Evolutionary conservation across 495 filamentous ascomycete species (phyloP).

Genomic region (Talaromyces adpressus): DNA sequence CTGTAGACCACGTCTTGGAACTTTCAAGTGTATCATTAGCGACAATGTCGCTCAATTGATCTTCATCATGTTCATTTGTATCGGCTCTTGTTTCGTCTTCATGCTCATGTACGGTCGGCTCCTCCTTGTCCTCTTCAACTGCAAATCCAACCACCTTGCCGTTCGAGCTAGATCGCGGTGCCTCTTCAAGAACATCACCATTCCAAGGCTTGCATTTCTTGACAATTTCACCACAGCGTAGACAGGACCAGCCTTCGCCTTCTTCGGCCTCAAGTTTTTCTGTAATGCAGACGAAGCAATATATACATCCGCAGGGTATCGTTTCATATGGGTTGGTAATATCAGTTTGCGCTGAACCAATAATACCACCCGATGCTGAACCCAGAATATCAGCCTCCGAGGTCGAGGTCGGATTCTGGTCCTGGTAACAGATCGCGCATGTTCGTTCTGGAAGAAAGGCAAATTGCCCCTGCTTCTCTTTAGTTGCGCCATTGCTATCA

Average conservation of each 20-base stretch:
- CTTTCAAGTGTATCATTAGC: conserved; percentile 28
- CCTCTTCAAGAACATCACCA: conserved; percentile 70
- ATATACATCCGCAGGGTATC: conserved; percentile 83
- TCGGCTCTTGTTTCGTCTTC: conserved; percentile 7
- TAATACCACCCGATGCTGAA: conserved; percentile 58
- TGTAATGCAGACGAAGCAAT: conserved; percentile 97
- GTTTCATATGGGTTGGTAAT: conserved; percentile 95
- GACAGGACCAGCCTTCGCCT: conserved; percentile 91
- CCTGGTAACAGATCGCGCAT: conserved; percentile 95
- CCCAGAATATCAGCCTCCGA: conserved; percentile 63
- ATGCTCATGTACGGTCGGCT: background rate
- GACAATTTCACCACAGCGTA: conserved; percentile 78
- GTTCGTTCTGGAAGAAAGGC: conserved; percentile 85
- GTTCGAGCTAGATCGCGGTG: conserved; percentile 37
- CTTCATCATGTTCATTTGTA: conserved; percentile 12
- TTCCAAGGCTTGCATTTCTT: conserved; percentile 91
- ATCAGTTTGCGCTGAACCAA: conserved; percentile 87
- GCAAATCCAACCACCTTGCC: conserved; percentile 67
- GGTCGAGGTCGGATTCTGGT: conserved; percentile 65
- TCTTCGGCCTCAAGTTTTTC: conserved; percentile 85
- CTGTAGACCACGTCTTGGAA: conserved; percentile 31
- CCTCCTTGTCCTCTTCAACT: conserved; percentile 22
- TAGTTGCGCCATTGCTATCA: conserved; percentile 26
- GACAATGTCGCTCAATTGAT: conserved; percentile 23
- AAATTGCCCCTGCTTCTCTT: conserved; percentile 61